Base-by-base conservation (phyloP, 257 asterid species). In the Gynochthodes officinalis region DNA sequence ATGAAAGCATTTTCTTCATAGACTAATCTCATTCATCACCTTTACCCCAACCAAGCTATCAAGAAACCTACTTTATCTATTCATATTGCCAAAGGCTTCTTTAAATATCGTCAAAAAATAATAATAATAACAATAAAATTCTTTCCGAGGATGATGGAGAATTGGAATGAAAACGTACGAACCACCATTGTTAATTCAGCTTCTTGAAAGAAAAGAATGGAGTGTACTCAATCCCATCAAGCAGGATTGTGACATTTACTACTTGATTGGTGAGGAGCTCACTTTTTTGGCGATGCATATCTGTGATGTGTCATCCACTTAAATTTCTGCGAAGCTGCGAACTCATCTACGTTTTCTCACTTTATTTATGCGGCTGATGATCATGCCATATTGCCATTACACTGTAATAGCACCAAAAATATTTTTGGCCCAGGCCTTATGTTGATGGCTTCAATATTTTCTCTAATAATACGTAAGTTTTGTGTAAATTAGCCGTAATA, bases 241-340 rank as follows among this genome's bases (percentile, higher is more conserved):
- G 19, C 18, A 53, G 35, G n/a, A 60, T 58, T 28, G 53, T n/a
- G 53, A 67, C 23, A 48, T 12, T 35, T 32, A 9, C 18, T 39
- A 33, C n/a, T n/a, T n/a, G n/a, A 37, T 37, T 23, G 28, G 35
- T 35, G 67, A 33, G 48, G 49, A 39, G 44, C 11, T 40, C 33
- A 40, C 67, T 21, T n/a, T 39, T n/a, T n/a, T n/a, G 21, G 33
- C 25, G 27, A 69, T 69, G 30, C 49, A n/a, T 53, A 53, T 69
- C 28, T 52, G 25, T 37, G 37, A 69, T 69, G 64, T 53, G 73
- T 53, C 73, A 52, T 53, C 37, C 64, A 68, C 73, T 25, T 62
- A 50, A 35, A 39, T 8, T 68, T 50, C 30, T 35, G 13, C 15
- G 13, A n/a, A 2, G 66, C 66, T 7, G 27, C 43, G 19, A 14